Evolutionary conservation across 2,329 filamentous ascomycete genomes (phyloP).

Genomic region (Metarhizium album): DNA sequence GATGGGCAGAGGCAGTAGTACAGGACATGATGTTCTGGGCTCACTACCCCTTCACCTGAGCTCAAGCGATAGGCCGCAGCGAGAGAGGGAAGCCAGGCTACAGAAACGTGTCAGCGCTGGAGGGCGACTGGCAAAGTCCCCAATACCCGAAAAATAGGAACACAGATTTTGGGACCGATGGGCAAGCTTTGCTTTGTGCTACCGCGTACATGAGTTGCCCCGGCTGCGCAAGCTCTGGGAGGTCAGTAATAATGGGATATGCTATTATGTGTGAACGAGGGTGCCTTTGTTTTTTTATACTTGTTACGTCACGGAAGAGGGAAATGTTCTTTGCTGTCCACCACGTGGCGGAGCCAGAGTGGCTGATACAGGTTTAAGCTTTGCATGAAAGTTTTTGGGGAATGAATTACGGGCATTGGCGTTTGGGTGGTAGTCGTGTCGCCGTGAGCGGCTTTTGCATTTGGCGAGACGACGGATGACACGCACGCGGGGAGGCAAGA

Average conservation of each 20-base stretch:
- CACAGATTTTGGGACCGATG: conserved; percentile 28
- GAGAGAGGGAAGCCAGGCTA: conserved; percentile 56
- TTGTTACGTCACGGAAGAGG: neutral
- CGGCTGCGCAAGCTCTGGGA: conserved; percentile 14
- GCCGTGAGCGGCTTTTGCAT: neutral
- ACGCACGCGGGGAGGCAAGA: neutral
- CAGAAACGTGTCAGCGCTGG: conserved; percentile 74
- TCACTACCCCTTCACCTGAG: conserved; percentile 42
- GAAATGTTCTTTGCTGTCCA: neutral
- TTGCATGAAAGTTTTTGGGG: neutral
- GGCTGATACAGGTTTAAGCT: neutral
- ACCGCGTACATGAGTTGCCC: conserved; percentile 22
- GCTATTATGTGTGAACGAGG: neutral
- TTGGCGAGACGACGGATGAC: neutral
- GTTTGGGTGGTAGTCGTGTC: conserved; percentile 1
- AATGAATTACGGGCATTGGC: conserved; percentile 2
- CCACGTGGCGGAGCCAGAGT: neutral
- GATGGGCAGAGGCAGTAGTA: conserved; percentile 36
- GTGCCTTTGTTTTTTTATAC: neutral
- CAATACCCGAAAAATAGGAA: conserved; percentile 51
- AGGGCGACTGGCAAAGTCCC: conserved; percentile 56
- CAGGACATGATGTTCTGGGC: conserved; percentile 43
- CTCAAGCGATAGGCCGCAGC: conserved; percentile 38
- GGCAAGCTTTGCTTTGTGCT: conserved; percentile 26
- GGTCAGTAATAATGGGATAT: conserved; percentile 3